These are phyloP conservation scores for Pseudoscleropodium purum DNA, from an alignment of 225 moss, liverwort and hornwort genomes.

Conservation along the genomic window DNA sequence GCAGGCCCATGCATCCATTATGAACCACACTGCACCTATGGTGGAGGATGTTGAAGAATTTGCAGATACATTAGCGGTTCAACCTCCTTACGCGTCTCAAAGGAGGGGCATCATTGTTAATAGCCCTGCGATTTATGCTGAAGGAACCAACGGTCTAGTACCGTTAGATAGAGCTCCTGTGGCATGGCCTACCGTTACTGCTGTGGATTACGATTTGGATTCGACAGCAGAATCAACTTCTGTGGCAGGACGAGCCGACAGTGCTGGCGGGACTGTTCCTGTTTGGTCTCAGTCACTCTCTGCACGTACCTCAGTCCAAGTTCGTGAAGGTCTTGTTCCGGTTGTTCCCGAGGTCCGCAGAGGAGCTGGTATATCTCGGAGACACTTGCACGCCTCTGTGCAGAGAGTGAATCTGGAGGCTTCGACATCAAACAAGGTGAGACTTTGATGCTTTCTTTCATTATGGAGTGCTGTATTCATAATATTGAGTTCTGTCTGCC, in stretches of 20 bases:
- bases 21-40: constrained; percentile 38
- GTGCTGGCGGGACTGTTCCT: constrained; percentile 65
- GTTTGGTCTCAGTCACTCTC: constrained; percentile 70
- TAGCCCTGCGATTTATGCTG: not conserved
- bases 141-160: constrained; percentile 7
- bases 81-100: not conserved
- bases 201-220: constrained; percentile 73
- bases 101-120: constrained; percentile 2
- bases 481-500: not conserved
- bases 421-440: constrained; percentile 64
- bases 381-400: constrained; percentile 53
- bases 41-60: constrained; percentile 50
- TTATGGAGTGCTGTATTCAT: not conserved
- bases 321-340: constrained; percentile 53
- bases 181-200: constrained; percentile 38
- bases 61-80: not conserved
- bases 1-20: constrained; percentile 73
- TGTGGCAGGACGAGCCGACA: constrained; percentile 46
- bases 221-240: constrained; percentile 86
- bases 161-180: constrained; percentile 18
- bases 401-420: constrained; percentile 80
- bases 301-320: constrained; percentile 28
- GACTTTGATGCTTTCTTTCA: not conserved
- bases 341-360: constrained; percentile 66
- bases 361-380: constrained; percentile 43